Evolutionary conservation across 371 early-diverging fungal genomes (phyloP).

Genomic region (Mortierella sp.): DNA sequence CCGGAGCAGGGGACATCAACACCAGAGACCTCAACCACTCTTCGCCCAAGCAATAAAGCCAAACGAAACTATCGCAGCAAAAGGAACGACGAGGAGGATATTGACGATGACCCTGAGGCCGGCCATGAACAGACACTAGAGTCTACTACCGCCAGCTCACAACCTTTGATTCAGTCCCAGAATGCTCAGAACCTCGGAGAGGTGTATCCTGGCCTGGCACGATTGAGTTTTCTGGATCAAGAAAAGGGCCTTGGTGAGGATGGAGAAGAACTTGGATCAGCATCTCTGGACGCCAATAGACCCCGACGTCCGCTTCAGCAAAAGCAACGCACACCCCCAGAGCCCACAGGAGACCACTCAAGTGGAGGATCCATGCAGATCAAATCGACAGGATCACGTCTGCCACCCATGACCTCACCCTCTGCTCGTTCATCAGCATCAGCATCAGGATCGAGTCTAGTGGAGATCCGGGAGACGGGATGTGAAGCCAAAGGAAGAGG

Average conservation of each 20-base stretch:
- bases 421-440: conserved; percentile 19
- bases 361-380: neutral
- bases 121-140: neutral
- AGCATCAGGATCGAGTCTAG: conserved; percentile 14
- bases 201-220: conserved; percentile 39
- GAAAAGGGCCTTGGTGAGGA: neutral
- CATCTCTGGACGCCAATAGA: conserved; percentile 1
- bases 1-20: neutral
- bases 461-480: conserved; percentile 34
- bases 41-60: conserved; percentile 7
- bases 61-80: conserved; percentile 42
- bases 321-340: neutral
- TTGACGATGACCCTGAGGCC: neutral
- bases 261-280: neutral
- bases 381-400: neutral
- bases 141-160: neutral
- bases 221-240: conserved; percentile 44
- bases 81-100: conserved; percentile 13
- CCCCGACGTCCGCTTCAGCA: conserved; percentile 29
- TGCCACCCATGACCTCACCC: conserved; percentile 27
- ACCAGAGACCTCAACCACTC: neutral
- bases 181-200: conserved; percentile 44
- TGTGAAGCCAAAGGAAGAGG: conserved; percentile 27
- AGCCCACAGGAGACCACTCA: neutral
- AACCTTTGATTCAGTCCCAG: conserved; percentile 38